Conservation (phyloP, 495 filamentous ascomycete genomes). For the Lineolata rhizophorae region DNA sequence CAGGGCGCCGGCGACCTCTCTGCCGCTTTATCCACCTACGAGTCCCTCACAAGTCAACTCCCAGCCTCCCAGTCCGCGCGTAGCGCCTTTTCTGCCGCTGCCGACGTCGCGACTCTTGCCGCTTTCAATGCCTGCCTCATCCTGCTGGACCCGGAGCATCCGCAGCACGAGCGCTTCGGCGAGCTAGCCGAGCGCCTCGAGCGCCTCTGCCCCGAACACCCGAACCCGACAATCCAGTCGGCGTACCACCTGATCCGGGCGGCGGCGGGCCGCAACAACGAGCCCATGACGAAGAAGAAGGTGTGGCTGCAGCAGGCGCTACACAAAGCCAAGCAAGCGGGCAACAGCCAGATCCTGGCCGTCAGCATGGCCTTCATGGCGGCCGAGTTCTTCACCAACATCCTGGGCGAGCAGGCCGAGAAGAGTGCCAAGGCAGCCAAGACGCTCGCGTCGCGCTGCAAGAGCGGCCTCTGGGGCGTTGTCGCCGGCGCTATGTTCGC, state of each 20-base stretch:
- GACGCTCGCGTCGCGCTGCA: conserved; percentile 50
- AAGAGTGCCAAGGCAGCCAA: conserved; percentile 62
- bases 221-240: conserved; percentile 49
- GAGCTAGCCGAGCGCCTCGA: conserved; percentile 41
- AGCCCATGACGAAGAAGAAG: conserved; percentile 51
- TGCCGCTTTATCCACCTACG: conserved; percentile 41
- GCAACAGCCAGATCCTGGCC: conserved; percentile 50
- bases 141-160: conserved; percentile 38
- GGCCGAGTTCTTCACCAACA: conserved; percentile 59
- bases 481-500: conserved; percentile 65
- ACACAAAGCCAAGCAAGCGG: conserved; percentile 29
- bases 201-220: conserved; percentile 40
- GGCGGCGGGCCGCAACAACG: conserved; percentile 27
- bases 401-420: conserved; percentile 74
- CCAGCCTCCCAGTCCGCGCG: conserved; percentile 13
- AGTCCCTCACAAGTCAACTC: conserved; percentile 32
- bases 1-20: conserved; percentile 59
- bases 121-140: conserved; percentile 68
- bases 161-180: conserved; percentile 22
- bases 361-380: conserved; percentile 76
- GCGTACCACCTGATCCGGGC: conserved; percentile 64
- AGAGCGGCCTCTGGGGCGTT: conserved; percentile 65
- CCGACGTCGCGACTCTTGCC: conserved; percentile 56
- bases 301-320: conserved; percentile 46
- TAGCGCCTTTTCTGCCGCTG: conserved; percentile 24